Evolutionary conservation across 306 rosid species (phyloP).

Genomic region (Fragaria ananassa): DNA sequence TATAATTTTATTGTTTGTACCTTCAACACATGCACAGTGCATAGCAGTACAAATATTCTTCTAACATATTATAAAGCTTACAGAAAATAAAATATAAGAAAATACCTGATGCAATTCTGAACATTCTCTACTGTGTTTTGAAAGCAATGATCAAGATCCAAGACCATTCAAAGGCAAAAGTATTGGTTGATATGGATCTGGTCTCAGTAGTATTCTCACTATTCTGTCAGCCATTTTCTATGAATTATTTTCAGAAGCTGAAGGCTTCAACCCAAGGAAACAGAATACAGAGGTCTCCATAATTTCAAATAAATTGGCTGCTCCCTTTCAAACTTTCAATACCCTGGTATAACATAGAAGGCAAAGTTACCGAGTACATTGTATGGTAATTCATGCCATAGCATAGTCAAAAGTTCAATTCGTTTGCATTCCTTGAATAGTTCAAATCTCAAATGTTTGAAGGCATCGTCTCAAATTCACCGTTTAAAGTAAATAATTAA

Average conservation of each 20-base stretch:
- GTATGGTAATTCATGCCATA: background rate
- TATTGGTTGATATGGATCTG: conserved; percentile 15
- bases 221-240: conserved; percentile 6
- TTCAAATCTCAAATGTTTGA: background rate
- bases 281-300: background rate
- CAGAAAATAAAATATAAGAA: background rate
- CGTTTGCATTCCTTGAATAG: background rate
- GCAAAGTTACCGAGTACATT: background rate
- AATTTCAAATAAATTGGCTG: background rate
- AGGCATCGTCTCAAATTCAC: background rate
- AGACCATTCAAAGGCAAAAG: conserved; percentile 4
- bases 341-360: background rate
- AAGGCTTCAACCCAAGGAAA: background rate
- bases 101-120: background rate
- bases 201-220: conserved; percentile 2
- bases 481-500: too few species aligned
- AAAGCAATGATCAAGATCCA: conserved; percentile 10
- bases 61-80: background rate
- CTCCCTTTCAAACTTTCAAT: background rate
- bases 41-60: conserved; percentile 7
- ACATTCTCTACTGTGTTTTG: conserved; percentile 11
- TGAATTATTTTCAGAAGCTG: background rate
- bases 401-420: background rate
- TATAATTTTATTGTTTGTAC: conserved; percentile 4
- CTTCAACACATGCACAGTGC: background rate